Conservation (phyloP, 148 eudicot species). For the Chenopodium suecicum region DNA sequence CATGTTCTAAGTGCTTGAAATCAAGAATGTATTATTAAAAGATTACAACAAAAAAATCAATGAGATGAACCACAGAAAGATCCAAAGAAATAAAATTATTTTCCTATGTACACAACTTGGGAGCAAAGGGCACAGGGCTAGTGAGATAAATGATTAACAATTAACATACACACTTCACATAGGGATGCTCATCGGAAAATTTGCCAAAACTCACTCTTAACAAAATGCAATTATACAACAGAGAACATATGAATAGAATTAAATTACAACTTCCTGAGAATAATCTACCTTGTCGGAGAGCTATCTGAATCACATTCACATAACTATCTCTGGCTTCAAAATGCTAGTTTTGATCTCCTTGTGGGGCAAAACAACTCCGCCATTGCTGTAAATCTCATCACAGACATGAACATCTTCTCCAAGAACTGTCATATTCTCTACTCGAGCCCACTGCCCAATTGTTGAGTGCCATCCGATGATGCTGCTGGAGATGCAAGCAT, state of each 20-base stretch:
- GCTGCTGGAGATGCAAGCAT: constrained; percentile 76
- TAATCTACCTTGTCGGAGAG: constrained; percentile 3
- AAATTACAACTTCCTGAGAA: constrained; percentile 26
- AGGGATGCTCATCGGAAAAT: background rate
- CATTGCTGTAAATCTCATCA: constrained; percentile 83
- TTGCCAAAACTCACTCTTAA: constrained; percentile 13
- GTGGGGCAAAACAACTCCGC: constrained; percentile 89
- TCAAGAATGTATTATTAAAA: constrained; percentile 8
- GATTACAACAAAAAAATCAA: constrained; percentile 7
- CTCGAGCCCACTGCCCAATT: constrained; percentile 88
- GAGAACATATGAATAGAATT: background rate
- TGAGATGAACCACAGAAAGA: constrained; percentile 7
- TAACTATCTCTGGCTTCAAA: constrained; percentile 85
- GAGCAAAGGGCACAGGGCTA: background rate
- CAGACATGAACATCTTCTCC: constrained; percentile 92
- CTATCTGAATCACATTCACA: constrained; percentile 45
- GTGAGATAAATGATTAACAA: background rate
- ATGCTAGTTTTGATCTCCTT: constrained; percentile 88
- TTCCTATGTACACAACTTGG: constrained; percentile 15
- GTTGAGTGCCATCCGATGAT: constrained; percentile 96
- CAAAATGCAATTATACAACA: background rate
- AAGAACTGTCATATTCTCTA: constrained; percentile 84
- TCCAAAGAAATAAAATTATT: background rate
- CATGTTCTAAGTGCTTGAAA: background rate
- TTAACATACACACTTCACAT: constrained; percentile 11